These are phyloP conservation scores for Rhizophagus sp. DNA, from an alignment of 192 early-diverging fungal species.

Conservation along the genomic window DNA sequence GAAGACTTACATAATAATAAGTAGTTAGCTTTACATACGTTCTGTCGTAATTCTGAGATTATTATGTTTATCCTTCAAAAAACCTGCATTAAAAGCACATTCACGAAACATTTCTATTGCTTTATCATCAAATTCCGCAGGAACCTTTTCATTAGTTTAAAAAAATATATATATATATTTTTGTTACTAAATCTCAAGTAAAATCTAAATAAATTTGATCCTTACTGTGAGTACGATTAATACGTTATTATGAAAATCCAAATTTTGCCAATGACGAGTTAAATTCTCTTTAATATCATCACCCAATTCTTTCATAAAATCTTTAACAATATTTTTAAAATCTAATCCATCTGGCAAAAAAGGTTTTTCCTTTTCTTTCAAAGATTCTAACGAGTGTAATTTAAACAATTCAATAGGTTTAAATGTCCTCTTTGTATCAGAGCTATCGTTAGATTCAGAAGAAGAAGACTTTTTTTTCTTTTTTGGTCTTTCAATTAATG, in stretches of 20 bases:
- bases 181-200: too few relatives aligned
- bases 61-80: neutral
- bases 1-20: neutral
- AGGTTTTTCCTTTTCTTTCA: constrained; percentile 3
- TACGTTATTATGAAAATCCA: neutral
- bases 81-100: constrained; percentile 1
- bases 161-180: neutral
- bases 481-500: neutral
- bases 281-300: neutral
- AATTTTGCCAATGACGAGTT: neutral
- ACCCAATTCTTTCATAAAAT: constrained; percentile 2
- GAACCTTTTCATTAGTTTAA: neutral
- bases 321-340: neutral
- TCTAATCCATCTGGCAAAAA: neutral
- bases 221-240: neutral
- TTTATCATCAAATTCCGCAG: neutral
- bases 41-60: neutral
- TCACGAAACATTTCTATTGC: neutral
- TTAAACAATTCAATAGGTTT: constrained; percentile 16
- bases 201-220: neutral
- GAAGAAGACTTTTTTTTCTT: neutral
- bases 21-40: neutral
- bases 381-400: neutral
- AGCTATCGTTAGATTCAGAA: too few relatives aligned
- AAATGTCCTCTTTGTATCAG: neutral